These are phyloP conservation scores for Populus hybrid DNA, from an alignment of 441 rosid species.

Conservation along the genomic window DNA sequence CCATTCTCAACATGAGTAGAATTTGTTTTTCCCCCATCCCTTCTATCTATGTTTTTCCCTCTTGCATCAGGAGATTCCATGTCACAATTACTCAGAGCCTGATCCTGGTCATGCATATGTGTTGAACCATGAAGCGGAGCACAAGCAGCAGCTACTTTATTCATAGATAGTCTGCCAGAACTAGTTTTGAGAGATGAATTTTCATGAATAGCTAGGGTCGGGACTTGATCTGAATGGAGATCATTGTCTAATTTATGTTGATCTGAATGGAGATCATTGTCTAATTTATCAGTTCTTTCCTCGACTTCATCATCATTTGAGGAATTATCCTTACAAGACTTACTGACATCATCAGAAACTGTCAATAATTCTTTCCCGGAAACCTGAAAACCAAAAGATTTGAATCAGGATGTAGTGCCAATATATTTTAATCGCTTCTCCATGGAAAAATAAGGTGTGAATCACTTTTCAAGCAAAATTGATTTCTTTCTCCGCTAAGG, in stretches of 20 bases:
- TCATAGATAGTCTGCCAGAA: constrained; percentile 35
- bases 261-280: constrained; percentile 58
- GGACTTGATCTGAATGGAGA: constrained; percentile 67
- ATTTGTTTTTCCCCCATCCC: constrained; percentile 51
- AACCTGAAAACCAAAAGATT: constrained; percentile 48
- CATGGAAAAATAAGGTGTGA: constrained; percentile 4
- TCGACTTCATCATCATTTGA: constrained; percentile 42
- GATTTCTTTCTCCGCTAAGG: neutral
- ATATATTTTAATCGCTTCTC: neutral
- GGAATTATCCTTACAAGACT: constrained; percentile 44
- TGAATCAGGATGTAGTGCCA: neutral
- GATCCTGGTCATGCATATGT: constrained; percentile 39
- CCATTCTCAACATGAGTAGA: constrained; percentile 33
- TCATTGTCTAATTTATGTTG: constrained; percentile 58
- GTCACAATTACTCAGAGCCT: constrained; percentile 40
- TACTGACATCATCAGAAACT: constrained; percentile 37
- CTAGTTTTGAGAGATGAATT: constrained; percentile 42
- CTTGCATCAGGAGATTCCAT: constrained; percentile 49
- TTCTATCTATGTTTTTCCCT: constrained; percentile 33
- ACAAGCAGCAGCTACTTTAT: constrained; percentile 36
- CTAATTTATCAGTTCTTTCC: constrained; percentile 47
- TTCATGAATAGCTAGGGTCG: constrained; percentile 67
- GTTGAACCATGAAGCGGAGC: constrained; percentile 34
- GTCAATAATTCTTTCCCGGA: constrained; percentile 44
- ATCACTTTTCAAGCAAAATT: constrained; percentile 15